Conservation (phyloP, 2,329 filamentous ascomycete species). For the Cladobotryum mycophilum region DNA sequence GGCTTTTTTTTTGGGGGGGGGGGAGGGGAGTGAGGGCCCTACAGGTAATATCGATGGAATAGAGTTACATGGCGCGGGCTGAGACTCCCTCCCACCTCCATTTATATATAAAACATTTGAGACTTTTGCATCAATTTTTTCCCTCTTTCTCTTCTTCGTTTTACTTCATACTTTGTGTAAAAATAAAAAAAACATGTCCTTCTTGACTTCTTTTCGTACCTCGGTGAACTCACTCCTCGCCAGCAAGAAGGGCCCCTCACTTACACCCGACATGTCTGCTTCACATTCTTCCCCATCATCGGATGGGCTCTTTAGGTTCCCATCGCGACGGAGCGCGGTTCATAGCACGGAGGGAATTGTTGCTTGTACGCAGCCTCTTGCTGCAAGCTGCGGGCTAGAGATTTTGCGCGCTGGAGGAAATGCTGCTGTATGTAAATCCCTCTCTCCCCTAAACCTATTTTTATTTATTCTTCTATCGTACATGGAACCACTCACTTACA, state of each 20-base stretch:
- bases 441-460: neutral
- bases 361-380: conserved; percentile 81
- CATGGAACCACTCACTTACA: neutral
- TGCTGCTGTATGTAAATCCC: conserved; percentile 63
- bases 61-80: too few species aligned
- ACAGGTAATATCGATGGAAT: neutral
- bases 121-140: too few species aligned
- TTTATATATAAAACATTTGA: too few species aligned
- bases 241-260: too few species aligned
- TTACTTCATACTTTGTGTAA: too few species aligned
- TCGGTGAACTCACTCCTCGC: too few species aligned
- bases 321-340: conserved; percentile 82
- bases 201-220: too few species aligned
- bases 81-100: too few species aligned
- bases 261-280: conserved; percentile 34
- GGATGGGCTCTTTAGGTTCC: conserved; percentile 52
- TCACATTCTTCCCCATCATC: conserved; percentile 30
- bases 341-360: conserved; percentile 92
- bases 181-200: too few species aligned
- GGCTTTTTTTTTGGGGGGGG: too few species aligned
- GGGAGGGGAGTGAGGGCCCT: too few species aligned
- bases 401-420: conserved; percentile 86
- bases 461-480: neutral
- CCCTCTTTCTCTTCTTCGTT: too few species aligned
- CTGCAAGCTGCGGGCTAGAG: conserved; percentile 78